A percentile compares a stretch with the other conserved stretches of the same genome.
phyloP scores from a whole-genome alignment of 768 basidiomycete genomes.

The Hypholoma sublateritium region DNA sequence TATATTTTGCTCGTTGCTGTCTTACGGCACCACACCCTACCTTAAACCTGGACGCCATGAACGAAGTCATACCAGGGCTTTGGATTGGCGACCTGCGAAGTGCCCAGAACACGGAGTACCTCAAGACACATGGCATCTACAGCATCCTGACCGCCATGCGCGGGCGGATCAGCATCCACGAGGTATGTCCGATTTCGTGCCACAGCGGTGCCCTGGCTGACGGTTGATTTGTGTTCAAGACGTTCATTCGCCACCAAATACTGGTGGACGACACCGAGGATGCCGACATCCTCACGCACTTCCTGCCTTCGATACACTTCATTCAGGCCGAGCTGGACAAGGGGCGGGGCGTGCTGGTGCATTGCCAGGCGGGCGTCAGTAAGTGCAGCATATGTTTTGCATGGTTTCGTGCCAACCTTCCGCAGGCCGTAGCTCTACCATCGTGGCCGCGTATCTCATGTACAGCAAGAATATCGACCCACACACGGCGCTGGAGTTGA shows the following conservation, averaged over 20 bases:
- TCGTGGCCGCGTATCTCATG: constrained; percentile 91
- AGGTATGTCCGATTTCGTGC: constrained; percentile 39
- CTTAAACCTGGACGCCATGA: constrained; percentile 48
- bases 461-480: constrained; percentile 58
- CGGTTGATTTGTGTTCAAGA: constrained; percentile 44
- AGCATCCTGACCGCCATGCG: constrained; percentile 76
- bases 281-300: constrained; percentile 75
- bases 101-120: constrained; percentile 58
- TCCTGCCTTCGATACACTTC: constrained; percentile 79
- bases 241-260: constrained; percentile 78
- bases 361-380: constrained; percentile 92
- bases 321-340: constrained; percentile 79
- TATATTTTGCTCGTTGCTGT: too few relatives aligned
- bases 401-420: neutral
- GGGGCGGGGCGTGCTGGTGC: constrained; percentile 77
- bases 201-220: constrained; percentile 21
- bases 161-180: constrained; percentile 62
- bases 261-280: constrained; percentile 74
- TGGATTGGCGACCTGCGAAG: constrained; percentile 85
- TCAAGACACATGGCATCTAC: constrained; percentile 72
- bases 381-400: constrained; percentile 24
- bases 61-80: constrained; percentile 75
- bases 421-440: constrained; percentile 80
- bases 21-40: too few relatives aligned
- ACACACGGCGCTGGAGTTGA: constrained; percentile 64